Evolutionary conservation across 2,329 filamentous ascomycete genomes (phyloP).

Genomic region (Endoconidiophora polonica): DNA sequence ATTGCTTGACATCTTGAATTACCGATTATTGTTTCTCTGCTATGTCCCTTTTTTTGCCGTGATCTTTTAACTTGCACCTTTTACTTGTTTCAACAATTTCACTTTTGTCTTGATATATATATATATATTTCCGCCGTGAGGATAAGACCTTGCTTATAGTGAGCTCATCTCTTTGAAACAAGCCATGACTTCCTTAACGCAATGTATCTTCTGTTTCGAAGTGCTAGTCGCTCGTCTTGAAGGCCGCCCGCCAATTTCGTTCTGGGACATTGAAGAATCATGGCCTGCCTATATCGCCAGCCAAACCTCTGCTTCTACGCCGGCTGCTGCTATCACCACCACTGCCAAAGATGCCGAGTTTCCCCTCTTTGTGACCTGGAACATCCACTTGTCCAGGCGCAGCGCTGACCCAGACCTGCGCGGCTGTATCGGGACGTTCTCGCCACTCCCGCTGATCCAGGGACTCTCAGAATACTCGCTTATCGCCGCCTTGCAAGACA

Average conservation of each 20-base stretch:
- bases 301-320: conserved; percentile 12
- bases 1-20: neutral
- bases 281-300: conserved; percentile 29
- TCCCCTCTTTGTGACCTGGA: conserved; percentile 19
- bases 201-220: conserved; percentile 93
- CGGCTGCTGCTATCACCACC: conserved; percentile 17
- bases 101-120: no score
- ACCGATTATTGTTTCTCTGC: no score
- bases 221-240: conserved; percentile 60
- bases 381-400: conserved; percentile 2
- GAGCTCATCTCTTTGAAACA: no score
- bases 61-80: no score
- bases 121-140: no score
- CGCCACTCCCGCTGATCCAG: conserved; percentile 51
- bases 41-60: no score
- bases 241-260: conserved; percentile 46
- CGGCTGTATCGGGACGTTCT: conserved; percentile 94
- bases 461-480: conserved; percentile 69
- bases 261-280: conserved; percentile 52
- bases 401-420: conserved; percentile 51
- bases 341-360: conserved; percentile 21
- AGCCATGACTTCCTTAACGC: conserved; percentile 64
- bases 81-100: no score
- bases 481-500: conserved; percentile 54
- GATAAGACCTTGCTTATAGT: no score